Evolutionary conservation across 305 asterid genomes (phyloP).

Genomic region (Fraxinus nigra): DNA sequence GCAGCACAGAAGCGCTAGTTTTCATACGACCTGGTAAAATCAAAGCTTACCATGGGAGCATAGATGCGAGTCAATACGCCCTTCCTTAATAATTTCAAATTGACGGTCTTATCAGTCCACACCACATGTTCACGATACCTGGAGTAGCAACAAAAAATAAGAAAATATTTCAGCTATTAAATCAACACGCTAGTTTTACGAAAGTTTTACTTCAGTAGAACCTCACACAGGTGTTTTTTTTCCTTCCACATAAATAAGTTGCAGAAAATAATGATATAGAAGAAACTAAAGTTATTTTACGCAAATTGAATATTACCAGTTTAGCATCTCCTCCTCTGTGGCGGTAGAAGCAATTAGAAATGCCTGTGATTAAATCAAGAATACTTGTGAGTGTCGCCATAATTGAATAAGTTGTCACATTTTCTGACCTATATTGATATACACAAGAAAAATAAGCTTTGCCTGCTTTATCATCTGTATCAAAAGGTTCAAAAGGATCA

Average conservation of each 20-base stretch:
- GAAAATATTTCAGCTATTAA: background rate
- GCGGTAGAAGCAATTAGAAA: slow-evolving; percentile 98
- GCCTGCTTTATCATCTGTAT: background rate
- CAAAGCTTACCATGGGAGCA: slow-evolving; percentile 40
- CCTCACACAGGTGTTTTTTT: background rate
- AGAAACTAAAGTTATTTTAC: background rate
- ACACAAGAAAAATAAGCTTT: background rate
- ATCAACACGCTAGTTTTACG: background rate
- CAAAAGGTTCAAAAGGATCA: background rate
- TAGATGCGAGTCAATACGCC: slow-evolving; percentile 51
- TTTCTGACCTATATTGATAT: background rate
- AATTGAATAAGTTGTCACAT: background rate
- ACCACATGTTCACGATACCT: slow-evolving; percentile 66
- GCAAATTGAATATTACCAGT: slow-evolving; percentile 49
- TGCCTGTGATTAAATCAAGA: slow-evolving; percentile 53
- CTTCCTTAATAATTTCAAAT: slow-evolving; percentile 52
- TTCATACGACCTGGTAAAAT: background rate
- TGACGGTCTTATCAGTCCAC: slow-evolving; percentile 45
- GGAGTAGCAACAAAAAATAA: slow-evolving; percentile 3
- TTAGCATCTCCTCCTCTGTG: slow-evolving; percentile 91
- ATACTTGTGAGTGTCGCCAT: slow-evolving; percentile 14
- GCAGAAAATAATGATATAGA: background rate
- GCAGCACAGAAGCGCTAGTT: background rate
- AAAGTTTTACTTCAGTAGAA: background rate
- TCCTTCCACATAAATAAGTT: background rate